Base-by-base conservation (phyloP, 2,329 filamentous ascomycete species). In the Chalaropsis ovoidea region DNA sequence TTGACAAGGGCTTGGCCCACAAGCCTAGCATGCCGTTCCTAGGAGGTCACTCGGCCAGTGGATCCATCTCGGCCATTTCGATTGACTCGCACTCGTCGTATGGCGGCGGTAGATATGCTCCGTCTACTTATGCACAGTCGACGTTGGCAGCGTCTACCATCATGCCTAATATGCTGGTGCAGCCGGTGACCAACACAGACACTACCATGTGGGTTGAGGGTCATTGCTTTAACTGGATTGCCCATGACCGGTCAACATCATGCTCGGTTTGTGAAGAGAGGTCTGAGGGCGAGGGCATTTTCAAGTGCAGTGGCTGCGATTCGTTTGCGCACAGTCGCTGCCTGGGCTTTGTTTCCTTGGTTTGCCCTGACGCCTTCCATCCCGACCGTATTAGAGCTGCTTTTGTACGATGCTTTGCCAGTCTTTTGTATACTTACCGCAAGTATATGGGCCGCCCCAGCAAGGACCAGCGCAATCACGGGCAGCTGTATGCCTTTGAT, bases 171-270 rank as follows among this genome's bases (percentile, higher is more conserved):
- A 87, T 91, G 82, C 82, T 90, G 68, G 82, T 91, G 68, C 88
- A 92, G 71, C 87, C 87, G 0, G 89, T 93, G 7, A 80, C 80
- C 60, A 90, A 93, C 71, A 90, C 88, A 0, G 87, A 91, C 61
- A 89, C 85, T 1, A 89, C 82, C 0, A 85, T 90, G 61, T 94
- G 89, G 89, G 87, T 90, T 0, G 89, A 94, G 74, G 89, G 89
- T 0, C 89, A 94, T 76, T 92, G 88, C 74, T 83, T 94, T 76
- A 82, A 86, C 67, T 88, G 84, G 79, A 79, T 80, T 64, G 72
- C 78, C 0, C 61, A 64, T 13, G 88, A 92, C 70, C 76, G 77
- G 15, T 78, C 79, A 47, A 83, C 82, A 0, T 78, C 79, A 5
- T 94, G 89, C 73, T 84, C 84, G 0, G 81, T 93, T 61, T 94